Evolutionary conservation across 2,329 filamentous ascomycete genomes (phyloP).

Genomic region (Sarocladium strictum): DNA sequence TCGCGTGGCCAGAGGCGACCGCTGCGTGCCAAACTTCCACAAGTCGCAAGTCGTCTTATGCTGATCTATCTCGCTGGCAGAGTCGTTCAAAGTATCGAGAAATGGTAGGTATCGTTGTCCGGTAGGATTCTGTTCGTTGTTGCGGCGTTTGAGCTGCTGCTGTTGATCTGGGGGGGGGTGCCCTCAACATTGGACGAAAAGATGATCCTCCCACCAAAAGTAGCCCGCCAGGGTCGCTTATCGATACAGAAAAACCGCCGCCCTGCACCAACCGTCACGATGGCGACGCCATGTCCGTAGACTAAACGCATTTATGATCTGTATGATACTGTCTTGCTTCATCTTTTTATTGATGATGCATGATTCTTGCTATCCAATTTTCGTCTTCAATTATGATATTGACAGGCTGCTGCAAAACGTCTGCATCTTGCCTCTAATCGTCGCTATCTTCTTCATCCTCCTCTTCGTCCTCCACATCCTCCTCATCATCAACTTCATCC

Average conservation of each 20-base stretch:
- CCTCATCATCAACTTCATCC: constrained; percentile 39
- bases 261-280: background rate
- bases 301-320: constrained; percentile 15
- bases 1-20: background rate
- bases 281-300: background rate
- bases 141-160: background rate
- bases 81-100: background rate
- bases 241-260: background rate
- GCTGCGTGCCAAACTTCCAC: background rate
- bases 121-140: background rate
- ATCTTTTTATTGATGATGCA: too few relatives aligned
- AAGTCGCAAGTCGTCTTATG: background rate
- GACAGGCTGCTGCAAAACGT: too few relatives aligned
- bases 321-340: constrained; percentile 33
- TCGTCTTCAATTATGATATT: too few relatives aligned
- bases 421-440: too few relatives aligned
- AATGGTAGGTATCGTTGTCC: background rate
- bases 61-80: background rate
- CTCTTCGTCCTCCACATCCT: constrained; percentile 29
- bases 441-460: constrained; percentile 21
- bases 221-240: background rate
- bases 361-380: too few relatives aligned
- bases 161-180: background rate
- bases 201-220: constrained; percentile 8
- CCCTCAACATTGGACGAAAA: background rate